A percentile compares a stretch with the other conserved stretches of the same genome.
These are phyloP conservation scores for Corchorus capsularis DNA, from an alignment of 345 rosid species.

Conservation along the genomic window DNA sequence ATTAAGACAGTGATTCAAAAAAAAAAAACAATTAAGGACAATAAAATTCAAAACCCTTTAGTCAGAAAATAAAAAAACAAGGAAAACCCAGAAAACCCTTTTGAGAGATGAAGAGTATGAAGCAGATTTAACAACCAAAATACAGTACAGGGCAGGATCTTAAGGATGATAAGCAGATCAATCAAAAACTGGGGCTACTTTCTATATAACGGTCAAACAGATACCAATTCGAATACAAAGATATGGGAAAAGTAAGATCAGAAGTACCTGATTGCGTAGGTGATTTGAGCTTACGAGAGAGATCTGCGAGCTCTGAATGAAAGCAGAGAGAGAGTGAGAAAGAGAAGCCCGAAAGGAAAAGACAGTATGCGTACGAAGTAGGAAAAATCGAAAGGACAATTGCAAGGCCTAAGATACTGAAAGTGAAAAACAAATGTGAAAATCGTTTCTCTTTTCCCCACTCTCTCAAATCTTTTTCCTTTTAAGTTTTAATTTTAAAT, in stretches of 20 bases:
- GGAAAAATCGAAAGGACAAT: neutral
- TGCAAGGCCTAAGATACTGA: neutral
- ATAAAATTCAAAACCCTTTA: neutral
- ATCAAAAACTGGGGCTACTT: neutral
- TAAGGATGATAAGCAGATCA: slow-evolving; percentile 21
- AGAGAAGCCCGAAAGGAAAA: neutral
- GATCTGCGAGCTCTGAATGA: slow-evolving; percentile 10
- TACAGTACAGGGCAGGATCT: neutral
- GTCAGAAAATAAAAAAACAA: too few relatives aligned
- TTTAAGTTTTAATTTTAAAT: too few relatives aligned
- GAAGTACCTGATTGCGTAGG: slow-evolving; percentile 9
- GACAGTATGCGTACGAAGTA: slow-evolving; percentile 13
- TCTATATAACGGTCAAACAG: neutral
- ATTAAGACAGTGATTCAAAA: neutral
- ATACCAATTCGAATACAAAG: neutral
- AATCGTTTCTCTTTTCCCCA: neutral
- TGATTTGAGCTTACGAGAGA: slow-evolving; percentile 15
- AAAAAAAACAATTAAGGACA: neutral
- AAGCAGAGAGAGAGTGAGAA: slow-evolving; percentile 1
- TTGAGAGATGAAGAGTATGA: neutral
- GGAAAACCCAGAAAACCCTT: neutral
- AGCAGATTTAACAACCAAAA: neutral
- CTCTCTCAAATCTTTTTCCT: too few relatives aligned
- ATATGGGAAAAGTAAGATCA: neutral
- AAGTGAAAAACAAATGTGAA: neutral